Percentiles rank a stretch among this genome's conserved stretches.
phyloP scores from a whole-genome alignment of 2,329 filamentous ascomycete genomes.

The Ploettnerulaceae sp. region DNA sequence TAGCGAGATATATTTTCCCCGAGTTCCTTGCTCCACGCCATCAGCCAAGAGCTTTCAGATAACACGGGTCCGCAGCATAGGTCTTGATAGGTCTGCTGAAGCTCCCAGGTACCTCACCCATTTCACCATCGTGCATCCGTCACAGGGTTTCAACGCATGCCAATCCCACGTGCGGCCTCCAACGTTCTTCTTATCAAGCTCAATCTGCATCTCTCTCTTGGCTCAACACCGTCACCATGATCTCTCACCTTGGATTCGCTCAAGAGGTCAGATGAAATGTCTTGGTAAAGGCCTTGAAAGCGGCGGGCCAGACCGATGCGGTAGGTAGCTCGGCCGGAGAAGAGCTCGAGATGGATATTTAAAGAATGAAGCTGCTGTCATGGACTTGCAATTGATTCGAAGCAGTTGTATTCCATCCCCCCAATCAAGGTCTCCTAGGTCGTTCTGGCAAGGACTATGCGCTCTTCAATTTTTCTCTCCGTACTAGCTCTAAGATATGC shows the following conservation, averaged over 20 bases:
- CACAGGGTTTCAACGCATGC: neutral
- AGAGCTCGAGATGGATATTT: neutral
- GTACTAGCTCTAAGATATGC: neutral
- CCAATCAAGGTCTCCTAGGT: no score
- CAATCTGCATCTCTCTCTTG: conserved; percentile 1
- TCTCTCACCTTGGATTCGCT: conserved; percentile 2
- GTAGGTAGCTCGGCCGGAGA: no score
- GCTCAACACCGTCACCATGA: neutral
- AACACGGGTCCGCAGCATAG: conserved; percentile 3
- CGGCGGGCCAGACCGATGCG: no score
- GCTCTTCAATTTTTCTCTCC: neutral
- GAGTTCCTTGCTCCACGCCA: no score
- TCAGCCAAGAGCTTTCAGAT: no score
- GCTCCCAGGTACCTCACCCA: neutral
- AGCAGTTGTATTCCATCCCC: neutral
- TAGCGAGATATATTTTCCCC: no score
- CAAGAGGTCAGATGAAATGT: neutral
- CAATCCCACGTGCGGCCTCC: neutral
- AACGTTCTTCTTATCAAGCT: neutral
- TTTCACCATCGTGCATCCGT: neutral
- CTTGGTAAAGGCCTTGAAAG: conserved; percentile 2
- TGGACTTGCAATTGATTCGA: neutral
- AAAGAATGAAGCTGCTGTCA: neutral
- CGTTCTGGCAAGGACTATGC: no score
- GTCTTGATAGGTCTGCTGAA: conserved; percentile 3